These are phyloP conservation scores for Nigrograna mackinnonii DNA, from an alignment of 2,329 filamentous ascomycete genomes.

Conservation along the genomic window DNA sequence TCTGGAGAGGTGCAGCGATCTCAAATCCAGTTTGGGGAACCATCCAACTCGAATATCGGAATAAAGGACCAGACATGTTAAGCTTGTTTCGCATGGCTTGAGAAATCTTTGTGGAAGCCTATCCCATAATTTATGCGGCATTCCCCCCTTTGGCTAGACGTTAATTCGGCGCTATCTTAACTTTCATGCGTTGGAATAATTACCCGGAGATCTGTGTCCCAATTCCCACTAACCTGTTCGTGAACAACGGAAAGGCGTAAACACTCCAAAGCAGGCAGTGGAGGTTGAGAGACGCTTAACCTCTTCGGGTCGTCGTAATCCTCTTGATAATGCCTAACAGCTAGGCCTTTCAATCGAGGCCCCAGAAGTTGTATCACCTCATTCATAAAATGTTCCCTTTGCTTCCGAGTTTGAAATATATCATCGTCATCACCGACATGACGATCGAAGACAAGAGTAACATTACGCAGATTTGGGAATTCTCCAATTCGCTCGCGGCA, in stretches of 20 bases:
- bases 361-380: too few species aligned
- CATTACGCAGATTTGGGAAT: constrained; percentile 2
- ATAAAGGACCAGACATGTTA: constrained; percentile 8
- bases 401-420: neutral
- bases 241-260: too few species aligned
- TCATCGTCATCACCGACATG: constrained; percentile 3
- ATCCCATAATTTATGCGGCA: constrained; percentile 2
- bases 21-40: constrained; percentile 10
- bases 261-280: too few species aligned
- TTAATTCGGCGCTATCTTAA: too few species aligned
- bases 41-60: constrained; percentile 8
- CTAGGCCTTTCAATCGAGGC: too few species aligned
- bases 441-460: constrained; percentile 8
- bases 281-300: too few species aligned
- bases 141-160: too few species aligned
- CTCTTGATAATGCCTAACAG: too few species aligned
- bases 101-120: constrained; percentile 5
- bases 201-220: too few species aligned
- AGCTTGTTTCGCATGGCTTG: constrained; percentile 1
- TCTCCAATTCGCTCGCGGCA: constrained; percentile 1
- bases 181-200: too few species aligned
- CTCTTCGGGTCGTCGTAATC: too few species aligned
- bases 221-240: too few species aligned
- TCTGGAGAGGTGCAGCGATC: constrained; percentile 5
- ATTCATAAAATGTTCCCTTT: neutral